Conservation (phyloP, 495 filamentous ascomycete genomes). For the Xylaria bambusicola region DNA sequence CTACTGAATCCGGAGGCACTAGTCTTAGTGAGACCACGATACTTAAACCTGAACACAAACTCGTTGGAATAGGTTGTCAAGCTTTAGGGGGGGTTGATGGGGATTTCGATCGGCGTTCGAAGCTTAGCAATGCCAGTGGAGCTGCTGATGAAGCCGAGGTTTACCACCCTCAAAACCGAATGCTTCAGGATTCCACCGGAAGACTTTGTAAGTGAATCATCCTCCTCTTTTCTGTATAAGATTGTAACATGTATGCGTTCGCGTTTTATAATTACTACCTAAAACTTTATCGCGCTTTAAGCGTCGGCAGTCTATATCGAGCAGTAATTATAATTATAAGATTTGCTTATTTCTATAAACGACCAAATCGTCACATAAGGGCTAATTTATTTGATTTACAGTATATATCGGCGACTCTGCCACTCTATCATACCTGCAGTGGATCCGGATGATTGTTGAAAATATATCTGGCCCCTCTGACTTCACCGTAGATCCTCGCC, state of each 20-base stretch:
- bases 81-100: slow-evolving; percentile 34
- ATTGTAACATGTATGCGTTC: neutral
- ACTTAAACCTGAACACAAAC: slow-evolving; percentile 24
- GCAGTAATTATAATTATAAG: no score
- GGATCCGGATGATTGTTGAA: slow-evolving; percentile 71
- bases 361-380: neutral
- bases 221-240: neutral
- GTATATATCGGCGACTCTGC: slow-evolving; percentile 75
- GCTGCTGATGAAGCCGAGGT: slow-evolving; percentile 60
- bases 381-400: slow-evolving; percentile 20
- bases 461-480: slow-evolving; percentile 63
- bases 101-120: slow-evolving; percentile 56
- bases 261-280: no score
- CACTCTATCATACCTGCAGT: slow-evolving; percentile 69
- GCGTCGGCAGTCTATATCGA: neutral
- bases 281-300: no score
- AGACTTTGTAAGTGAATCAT: slow-evolving; percentile 50
- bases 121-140: slow-evolving; percentile 47
- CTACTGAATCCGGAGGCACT: slow-evolving; percentile 20
- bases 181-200: slow-evolving; percentile 61
- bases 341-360: neutral
- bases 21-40: slow-evolving; percentile 14
- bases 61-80: slow-evolving; percentile 25
- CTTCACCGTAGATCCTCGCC: slow-evolving; percentile 69
- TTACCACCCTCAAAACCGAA: slow-evolving; percentile 57